Conservation (phyloP, 1,284 basidiomycete species). For the Ceratobasidium sp. region DNA sequence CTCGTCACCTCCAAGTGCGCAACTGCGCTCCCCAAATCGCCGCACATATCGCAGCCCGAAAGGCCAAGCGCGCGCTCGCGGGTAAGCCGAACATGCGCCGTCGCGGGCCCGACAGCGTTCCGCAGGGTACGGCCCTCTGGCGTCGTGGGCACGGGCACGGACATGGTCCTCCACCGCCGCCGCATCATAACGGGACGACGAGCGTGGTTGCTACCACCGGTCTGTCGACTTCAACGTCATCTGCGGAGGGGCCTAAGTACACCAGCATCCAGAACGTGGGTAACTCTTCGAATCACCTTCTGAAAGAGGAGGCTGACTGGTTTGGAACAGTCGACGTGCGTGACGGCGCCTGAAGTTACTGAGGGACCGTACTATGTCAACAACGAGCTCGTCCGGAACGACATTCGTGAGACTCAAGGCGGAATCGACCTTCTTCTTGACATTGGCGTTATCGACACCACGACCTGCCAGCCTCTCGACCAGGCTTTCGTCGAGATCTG, state of each 20-base stretch:
- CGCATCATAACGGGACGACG: not conserved
- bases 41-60: constrained; percentile 7
- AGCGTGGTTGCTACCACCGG: not conserved
- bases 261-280: constrained; percentile 19
- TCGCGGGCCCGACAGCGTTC: constrained; percentile 15
- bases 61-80: constrained; percentile 18
- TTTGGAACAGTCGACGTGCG: constrained; percentile 45
- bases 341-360: constrained; percentile 55
- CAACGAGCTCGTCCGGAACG: constrained; percentile 60
- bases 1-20: constrained; percentile 10
- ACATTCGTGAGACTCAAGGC: constrained; percentile 63
- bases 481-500: constrained; percentile 78
- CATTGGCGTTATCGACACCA: constrained; percentile 76
- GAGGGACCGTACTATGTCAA: constrained; percentile 61
- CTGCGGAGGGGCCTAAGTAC: constrained; percentile 22
- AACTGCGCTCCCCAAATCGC: constrained; percentile 21
- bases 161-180: not conserved
- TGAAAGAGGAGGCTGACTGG: not conserved
- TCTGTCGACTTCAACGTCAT: not conserved
- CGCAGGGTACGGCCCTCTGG: constrained; percentile 17
- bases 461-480: constrained; percentile 73
- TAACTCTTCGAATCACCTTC: too few species aligned
- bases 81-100: constrained; percentile 19
- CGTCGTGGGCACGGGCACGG: not conserved
- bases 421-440: constrained; percentile 66